Evolutionary conservation across 179 eudicot genomes (phyloP), one percentile per base, ranked within the genome.

Genomic region (Corrigiola litoralis): DNA sequence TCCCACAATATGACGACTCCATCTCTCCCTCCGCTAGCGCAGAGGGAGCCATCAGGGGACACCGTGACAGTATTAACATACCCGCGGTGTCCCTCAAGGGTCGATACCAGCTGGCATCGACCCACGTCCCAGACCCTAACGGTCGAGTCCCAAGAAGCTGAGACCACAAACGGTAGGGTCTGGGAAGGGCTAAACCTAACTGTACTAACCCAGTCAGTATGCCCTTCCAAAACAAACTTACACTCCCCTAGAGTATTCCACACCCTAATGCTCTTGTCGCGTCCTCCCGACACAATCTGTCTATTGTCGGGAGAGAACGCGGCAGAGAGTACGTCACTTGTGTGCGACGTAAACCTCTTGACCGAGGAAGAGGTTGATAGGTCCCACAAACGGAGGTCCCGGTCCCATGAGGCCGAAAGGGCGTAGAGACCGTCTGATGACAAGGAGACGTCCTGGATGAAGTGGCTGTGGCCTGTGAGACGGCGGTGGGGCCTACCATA

Each of bases 231-330:
- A 0, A 80, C 69, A 62, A 60, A 77, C 73, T 73, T 80, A 47
- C 84, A 80, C 61, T 80, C 79, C 3, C 85, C 85, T 7, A 81
- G 67, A 6, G 82, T 78, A 69, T 81, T 81, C 85, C 85, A 78
- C 2, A 81, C 69, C 70, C 76, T 75, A 45, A 78, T 70, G 34
- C 75, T 52, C 36, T 64, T 66, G 66, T 81, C 82, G 5, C 85
- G 75, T 2, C 82, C 78, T 2, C 74, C 78, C 6, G 85, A 81
- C 14, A 78, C 80, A 37, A 78, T 78, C 65, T 75, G 82, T n/a
- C 82, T 78, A 60, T 81, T 78, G 32, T 78, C 82, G n/a, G 67
- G 61, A 3, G 85, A 81, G 59, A 81, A 78, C 7, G 80, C 74
- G 9, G 75, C 80, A 5, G 82, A 81, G 33, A 81, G 75, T 18